A percentile compares a stretch with the other conserved stretches of the same genome.
Conservation (phyloP, 2,329 filamentous ascomycete species). For the Fusarium tricinctum region DNA sequence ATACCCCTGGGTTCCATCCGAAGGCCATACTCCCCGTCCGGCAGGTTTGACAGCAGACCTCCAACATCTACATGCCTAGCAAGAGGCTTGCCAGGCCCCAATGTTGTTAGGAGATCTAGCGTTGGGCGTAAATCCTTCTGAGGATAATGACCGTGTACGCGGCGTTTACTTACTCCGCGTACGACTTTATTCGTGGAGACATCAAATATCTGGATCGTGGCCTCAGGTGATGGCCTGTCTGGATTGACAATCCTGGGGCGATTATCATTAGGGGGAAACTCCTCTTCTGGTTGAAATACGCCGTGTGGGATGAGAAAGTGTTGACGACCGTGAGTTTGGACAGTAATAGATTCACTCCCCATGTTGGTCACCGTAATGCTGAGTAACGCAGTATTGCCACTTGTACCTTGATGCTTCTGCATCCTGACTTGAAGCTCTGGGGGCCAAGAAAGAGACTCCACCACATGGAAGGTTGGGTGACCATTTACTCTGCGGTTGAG, state of each 20-base stretch:
- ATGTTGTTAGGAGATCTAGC: neutral
- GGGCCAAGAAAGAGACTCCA: neutral
- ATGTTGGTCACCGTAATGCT: neutral
- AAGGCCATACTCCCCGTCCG: neutral
- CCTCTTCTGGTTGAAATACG: neutral
- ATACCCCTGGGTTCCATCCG: neutral
- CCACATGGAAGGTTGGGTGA: neutral
- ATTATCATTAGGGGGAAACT: neutral
- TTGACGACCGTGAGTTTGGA: neutral
- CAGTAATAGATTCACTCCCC: neutral
- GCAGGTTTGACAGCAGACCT: neutral
- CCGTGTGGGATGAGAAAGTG: neutral
- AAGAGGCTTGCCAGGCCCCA: neutral
- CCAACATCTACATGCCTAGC: neutral
- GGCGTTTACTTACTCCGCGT: neutral
- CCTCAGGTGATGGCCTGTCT: accelerated
- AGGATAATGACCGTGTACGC: neutral
- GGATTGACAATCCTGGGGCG: neutral
- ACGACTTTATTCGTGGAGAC: neutral
- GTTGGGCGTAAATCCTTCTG: neutral
- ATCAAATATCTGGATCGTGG: neutral
- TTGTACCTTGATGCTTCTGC: neutral
- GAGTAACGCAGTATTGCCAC: accelerated
- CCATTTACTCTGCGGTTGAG: neutral
- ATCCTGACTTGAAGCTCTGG: neutral